phyloP scores from a whole-genome alignment of 805 yeast genomes.

The Ogataea trehaloabstinens region DNA sequence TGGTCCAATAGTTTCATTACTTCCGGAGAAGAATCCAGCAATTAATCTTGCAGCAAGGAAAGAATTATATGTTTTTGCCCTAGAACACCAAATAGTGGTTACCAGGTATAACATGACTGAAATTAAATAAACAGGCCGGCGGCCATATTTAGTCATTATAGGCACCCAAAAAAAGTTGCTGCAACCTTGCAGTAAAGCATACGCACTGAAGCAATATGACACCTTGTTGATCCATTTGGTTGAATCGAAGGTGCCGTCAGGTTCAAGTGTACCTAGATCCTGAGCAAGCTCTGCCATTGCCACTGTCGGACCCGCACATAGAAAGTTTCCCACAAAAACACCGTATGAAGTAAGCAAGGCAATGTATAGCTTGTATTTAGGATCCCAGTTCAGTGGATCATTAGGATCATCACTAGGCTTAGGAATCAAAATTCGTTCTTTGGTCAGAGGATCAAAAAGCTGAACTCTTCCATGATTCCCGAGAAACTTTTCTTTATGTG shows the following conservation, averaged over 20 bases:
- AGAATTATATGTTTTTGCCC: constrained; percentile 26
- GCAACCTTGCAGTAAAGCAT: constrained; percentile 33
- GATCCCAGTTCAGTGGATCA: constrained; percentile 66
- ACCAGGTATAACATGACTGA: constrained; percentile 29
- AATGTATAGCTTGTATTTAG: constrained; percentile 5
- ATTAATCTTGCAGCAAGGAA: constrained; percentile 29
- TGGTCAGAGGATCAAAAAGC: constrained; percentile 6
- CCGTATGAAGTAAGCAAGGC: constrained; percentile 8
- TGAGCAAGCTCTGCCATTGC: constrained; percentile 5
- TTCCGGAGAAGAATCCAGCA: constrained; percentile 32
- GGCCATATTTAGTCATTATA: constrained; percentile 36
- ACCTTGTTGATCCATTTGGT: constrained; percentile 6
- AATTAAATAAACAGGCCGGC: constrained; percentile 34
- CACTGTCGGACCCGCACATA: constrained; percentile 10
- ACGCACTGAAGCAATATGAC: constrained; percentile 8
- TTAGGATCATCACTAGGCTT: constrained; percentile 65
- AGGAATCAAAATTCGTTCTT: constrained; percentile 45
- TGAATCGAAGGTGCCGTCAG: constrained; percentile 7
- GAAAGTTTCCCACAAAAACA: constrained; percentile 9
- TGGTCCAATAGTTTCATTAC: constrained; percentile 47
- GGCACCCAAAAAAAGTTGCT: constrained; percentile 38
- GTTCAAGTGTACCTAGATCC: constrained; percentile 4
- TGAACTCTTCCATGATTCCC: constrained; percentile 9
- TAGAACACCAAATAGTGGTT: constrained; percentile 33
- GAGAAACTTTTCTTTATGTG: neutral